phyloP scores from a whole-genome alignment of 345 rosid genomes.

The Linum lewisii region DNA sequence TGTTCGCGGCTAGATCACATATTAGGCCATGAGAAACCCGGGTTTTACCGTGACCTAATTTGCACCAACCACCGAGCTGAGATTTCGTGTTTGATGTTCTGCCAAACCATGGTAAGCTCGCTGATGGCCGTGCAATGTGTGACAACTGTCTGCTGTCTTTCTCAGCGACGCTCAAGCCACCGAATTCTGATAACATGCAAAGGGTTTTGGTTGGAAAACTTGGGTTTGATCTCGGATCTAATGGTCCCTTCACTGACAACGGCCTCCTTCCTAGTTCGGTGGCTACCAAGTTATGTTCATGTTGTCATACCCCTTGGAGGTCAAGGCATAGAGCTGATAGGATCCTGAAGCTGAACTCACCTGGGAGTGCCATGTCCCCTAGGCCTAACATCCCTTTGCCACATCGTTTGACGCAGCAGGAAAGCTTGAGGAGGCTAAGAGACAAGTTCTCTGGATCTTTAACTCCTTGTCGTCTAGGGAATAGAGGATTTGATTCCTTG shows the following conservation, averaged over 20 bases:
- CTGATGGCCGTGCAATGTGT: conserved; percentile 19
- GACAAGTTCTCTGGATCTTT: conserved; percentile 21
- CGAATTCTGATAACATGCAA: conserved; percentile 2
- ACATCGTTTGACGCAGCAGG: conserved; percentile 17
- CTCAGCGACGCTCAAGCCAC: too few species aligned
- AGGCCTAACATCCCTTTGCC: conserved; percentile 19
- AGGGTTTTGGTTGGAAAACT: conserved; percentile 26
- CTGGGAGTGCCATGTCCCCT: conserved; percentile 1
- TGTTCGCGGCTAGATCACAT: conserved; percentile 23
- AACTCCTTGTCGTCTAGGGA: conserved; percentile 16
- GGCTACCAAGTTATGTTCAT: conserved; percentile 12
- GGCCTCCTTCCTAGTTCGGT: conserved; percentile 11
- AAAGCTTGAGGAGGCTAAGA: conserved; percentile 33
- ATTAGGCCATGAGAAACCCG: conserved; percentile 13
- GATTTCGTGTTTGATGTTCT: conserved; percentile 17
- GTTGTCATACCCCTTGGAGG: conserved; percentile 18
- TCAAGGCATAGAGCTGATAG: conserved; percentile 25
- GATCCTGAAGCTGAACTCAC: conserved; percentile 23
- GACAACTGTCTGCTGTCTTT: conserved; percentile 19
- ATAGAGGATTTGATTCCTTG: conserved; percentile 15
- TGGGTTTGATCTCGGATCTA: conserved; percentile 29
- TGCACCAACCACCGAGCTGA: conserved; percentile 20
- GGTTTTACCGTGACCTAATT: conserved; percentile 11
- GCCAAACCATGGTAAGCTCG: conserved; percentile 20
- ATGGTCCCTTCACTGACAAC: conserved; percentile 2